Conservation (phyloP, 169 alveolate species). For the Plasmodium vivax region DNA sequence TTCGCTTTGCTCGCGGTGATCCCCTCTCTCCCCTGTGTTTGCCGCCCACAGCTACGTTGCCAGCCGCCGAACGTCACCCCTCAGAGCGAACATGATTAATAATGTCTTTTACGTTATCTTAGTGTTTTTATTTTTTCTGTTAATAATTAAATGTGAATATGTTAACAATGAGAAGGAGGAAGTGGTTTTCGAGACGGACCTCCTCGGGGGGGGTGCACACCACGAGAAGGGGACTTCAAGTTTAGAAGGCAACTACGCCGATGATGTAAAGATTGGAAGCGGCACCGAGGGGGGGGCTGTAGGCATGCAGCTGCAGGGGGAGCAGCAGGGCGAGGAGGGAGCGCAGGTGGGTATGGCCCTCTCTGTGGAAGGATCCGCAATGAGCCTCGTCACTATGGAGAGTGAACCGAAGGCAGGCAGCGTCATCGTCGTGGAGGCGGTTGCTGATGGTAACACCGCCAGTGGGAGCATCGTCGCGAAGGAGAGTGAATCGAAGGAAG, state of each 20-base stretch:
- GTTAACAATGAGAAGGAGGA: constrained; percentile 4
- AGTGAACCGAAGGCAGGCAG: not conserved
- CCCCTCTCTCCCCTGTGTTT: not conserved
- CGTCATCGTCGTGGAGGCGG: not conserved
- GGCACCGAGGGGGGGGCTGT: not conserved
- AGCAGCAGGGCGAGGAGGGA: not conserved
- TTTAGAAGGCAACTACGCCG: not conserved
- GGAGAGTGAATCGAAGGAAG: no score
- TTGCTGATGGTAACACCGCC: not conserved
- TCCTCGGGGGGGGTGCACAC: not conserved
- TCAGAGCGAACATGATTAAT: constrained; percentile 65
- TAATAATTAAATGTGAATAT: constrained; percentile 68
- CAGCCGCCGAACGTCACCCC: not conserved
- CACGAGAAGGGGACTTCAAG: not conserved
- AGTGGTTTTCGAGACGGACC: not conserved
- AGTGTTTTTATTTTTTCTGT: constrained; percentile 39
- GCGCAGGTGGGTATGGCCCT: not conserved
- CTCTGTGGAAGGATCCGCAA: not conserved
- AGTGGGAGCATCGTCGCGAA: not conserved
- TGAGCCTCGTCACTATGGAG: not conserved
- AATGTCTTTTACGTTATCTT: constrained; percentile 60
- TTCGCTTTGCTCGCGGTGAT: not conserved
- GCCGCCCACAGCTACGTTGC: not conserved
- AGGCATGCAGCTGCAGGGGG: not conserved
- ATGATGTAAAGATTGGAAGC: not conserved